Evolutionary conservation across 768 basidiomycete species (phyloP).

Genomic region (Chiua virens): DNA sequence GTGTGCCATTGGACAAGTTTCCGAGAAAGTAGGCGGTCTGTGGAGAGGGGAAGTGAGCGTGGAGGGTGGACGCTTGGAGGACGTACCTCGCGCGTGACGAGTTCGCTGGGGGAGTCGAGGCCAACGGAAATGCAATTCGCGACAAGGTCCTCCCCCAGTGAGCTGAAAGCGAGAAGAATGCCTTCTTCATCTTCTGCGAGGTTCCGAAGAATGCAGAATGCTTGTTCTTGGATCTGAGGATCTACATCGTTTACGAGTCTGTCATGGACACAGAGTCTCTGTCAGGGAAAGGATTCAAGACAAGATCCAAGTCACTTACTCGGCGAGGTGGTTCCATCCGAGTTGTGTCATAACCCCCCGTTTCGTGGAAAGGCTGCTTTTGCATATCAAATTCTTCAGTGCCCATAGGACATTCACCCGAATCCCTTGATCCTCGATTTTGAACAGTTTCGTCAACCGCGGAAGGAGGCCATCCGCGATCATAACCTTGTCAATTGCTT

Average conservation of each 20-base stretch:
- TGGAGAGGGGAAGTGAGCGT: not conserved
- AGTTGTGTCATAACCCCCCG: conserved; percentile 61
- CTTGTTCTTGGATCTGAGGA: conserved; percentile 65
- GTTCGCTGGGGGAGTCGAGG: conserved; percentile 51
- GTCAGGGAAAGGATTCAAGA: not conserved
- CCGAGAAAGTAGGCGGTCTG: conserved; percentile 63
- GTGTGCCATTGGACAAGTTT: conserved; percentile 64
- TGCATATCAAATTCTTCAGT: conserved; percentile 77
- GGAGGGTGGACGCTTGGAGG: not conserved
- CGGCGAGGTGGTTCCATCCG: conserved; percentile 60
- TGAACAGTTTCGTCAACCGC: conserved; percentile 59
- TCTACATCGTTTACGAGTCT: conserved; percentile 60
- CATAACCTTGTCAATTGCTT: conserved; percentile 45
- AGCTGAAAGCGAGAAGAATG: conserved; percentile 58
- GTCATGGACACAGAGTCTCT: not conserved
- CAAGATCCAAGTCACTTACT: conserved; percentile 41
- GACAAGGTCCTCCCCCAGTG: conserved; percentile 47
- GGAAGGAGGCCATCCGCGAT: conserved; percentile 67
- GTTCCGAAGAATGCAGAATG: conserved; percentile 64
- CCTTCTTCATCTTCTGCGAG: conserved; percentile 64
- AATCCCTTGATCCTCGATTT: conserved; percentile 53
- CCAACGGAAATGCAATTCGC: conserved; percentile 47
- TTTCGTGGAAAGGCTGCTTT: conserved; percentile 61
- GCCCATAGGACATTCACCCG: conserved; percentile 81
- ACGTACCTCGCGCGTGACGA: conserved; percentile 53